A percentile compares a stretch with the other conserved stretches of the same genome.
Evolutionary conservation across 441 rosid species (phyloP).

Genomic region (Populus trichocarpa): DNA sequence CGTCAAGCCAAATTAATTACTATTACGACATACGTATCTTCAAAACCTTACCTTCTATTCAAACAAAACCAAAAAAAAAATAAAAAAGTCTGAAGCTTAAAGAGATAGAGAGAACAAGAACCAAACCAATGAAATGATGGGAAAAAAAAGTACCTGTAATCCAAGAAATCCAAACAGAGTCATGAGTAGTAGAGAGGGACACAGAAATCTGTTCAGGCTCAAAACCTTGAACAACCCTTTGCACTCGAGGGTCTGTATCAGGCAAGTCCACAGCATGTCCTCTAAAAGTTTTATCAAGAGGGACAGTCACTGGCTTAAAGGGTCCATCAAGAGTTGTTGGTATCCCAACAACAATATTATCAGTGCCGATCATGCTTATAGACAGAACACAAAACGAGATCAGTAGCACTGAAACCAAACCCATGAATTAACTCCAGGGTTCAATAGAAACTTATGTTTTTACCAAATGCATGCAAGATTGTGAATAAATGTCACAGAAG

Average conservation of each 20-base stretch:
- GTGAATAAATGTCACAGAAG: neutral
- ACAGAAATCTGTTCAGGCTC: slow-evolving; percentile 79
- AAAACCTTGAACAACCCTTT: slow-evolving; percentile 32
- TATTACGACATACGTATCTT: neutral
- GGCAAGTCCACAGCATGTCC: slow-evolving; percentile 67
- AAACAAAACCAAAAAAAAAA: neutral
- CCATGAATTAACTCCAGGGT: neutral
- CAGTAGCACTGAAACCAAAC: neutral
- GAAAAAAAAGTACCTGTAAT: slow-evolving; percentile 50
- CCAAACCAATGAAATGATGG: neutral
- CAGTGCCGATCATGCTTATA: neutral
- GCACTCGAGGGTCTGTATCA: slow-evolving; percentile 48
- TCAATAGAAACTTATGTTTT: too few species aligned
- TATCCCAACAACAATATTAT: slow-evolving; percentile 1
- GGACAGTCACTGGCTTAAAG: slow-evolving; percentile 59
- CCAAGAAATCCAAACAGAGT: slow-evolving; percentile 87
- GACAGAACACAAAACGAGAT: neutral
- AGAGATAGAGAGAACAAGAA: neutral
- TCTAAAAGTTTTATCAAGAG: slow-evolving; percentile 55
- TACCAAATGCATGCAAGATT: neutral
- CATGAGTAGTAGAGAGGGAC: slow-evolving; percentile 54
- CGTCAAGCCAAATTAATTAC: neutral
- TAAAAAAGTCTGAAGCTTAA: neutral
- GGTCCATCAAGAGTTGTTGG: slow-evolving; percentile 76
- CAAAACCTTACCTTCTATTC: neutral